A percentile compares a stretch with the other conserved stretches of the same genome.
Conservation (phyloP, 176 grass and related monocot species). For the Metroxylon sagu region DNA sequence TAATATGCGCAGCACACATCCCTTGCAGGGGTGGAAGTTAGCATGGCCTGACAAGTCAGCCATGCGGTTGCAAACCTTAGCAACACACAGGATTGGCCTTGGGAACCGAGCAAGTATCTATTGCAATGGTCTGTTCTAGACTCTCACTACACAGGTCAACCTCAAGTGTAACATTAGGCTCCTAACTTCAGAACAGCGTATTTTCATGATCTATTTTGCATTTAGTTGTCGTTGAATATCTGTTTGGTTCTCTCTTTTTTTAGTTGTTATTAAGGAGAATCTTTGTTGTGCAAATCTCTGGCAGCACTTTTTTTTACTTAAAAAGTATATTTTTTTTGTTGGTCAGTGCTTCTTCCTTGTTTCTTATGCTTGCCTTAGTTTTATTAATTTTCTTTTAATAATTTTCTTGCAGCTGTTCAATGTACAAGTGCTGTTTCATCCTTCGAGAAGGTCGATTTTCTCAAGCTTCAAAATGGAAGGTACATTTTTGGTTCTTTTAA, state of each 20-base stretch:
- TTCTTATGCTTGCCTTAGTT: slow-evolving; percentile 2
- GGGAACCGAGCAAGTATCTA: slow-evolving; percentile 36
- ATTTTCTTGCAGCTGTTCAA: slow-evolving; percentile 55
- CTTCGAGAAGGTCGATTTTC: slow-evolving; percentile 74
- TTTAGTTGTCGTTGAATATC: neutral
- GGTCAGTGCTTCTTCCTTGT: slow-evolving; percentile 14
- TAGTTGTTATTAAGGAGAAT: neutral
- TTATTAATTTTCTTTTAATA: slow-evolving; percentile 20
- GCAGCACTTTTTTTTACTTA: neutral
- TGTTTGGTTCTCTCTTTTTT: neutral
- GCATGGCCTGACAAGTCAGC: slow-evolving; percentile 54
- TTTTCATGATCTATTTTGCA: no score
- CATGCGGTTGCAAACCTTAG: slow-evolving; percentile 49
- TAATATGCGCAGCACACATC: slow-evolving; percentile 33
- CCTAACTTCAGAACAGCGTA: neutral
- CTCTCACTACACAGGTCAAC: slow-evolving; percentile 44
- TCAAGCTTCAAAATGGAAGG: slow-evolving; percentile 99
- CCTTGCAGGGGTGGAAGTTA: slow-evolving; percentile 49
- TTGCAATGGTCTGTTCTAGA: slow-evolving; percentile 93
- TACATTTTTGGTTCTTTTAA: slow-evolving; percentile 23
- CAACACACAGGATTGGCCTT: slow-evolving; percentile 36
- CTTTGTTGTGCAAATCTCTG: neutral
- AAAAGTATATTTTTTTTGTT: neutral
- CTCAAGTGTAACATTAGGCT: slow-evolving; percentile 26
- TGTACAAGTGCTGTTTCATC: slow-evolving; percentile 37